Base-by-base conservation (phyloP, 352 stramenopile species). In the Phytopythium mirpurense region DNA sequence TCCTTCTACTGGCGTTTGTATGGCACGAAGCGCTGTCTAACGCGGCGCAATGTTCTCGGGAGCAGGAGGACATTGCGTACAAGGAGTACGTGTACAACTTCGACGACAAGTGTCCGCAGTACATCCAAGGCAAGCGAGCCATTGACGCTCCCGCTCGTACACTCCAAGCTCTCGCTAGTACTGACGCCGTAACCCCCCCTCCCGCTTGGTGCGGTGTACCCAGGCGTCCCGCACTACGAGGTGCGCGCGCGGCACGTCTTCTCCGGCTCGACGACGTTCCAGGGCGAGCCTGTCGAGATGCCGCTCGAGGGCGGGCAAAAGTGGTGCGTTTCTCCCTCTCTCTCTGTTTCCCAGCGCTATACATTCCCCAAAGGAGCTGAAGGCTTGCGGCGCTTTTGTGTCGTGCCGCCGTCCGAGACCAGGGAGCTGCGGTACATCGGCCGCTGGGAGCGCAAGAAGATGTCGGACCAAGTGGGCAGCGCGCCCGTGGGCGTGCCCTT, bases 51-150 rank as follows among this genome's bases (percentile, higher is more conserved):
- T n/a, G n/a, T n/a, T n/a, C n/a, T 14, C 0, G 44, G 3, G 14
- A 24, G 15, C 49, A 88, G 76, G 83, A 93, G 56, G 78, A 93
- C 32, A 91, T 93, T 26, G 81, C 82, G 55, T 93, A 83, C 75
- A 93, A 93, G 60, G 83, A 93, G 55, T 93, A 93, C 61, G 80
- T 93, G 26, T 93, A 90, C 75, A 91, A 91, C 62, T 91, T 93
- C 54, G 83, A 93, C 54, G 83, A 89, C 61, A 88, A 91, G 61
- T 91, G 80, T 51, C 83, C 83, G 52, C 81, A 91, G 67, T 91
- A 91, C 56, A 91, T 91, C 45, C 76, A 89, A 68, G 79, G 70
- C 74, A 32, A 45, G 29, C 29, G 29, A 32, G 29, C 5, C 29
- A 5, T 32, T 21, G 4, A 15, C 18, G 19, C 16, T 23, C 19